These are phyloP conservation scores for Mycena epipterygia DNA, from an alignment of 768 basidiomycete species.

Conservation along the genomic window DNA sequence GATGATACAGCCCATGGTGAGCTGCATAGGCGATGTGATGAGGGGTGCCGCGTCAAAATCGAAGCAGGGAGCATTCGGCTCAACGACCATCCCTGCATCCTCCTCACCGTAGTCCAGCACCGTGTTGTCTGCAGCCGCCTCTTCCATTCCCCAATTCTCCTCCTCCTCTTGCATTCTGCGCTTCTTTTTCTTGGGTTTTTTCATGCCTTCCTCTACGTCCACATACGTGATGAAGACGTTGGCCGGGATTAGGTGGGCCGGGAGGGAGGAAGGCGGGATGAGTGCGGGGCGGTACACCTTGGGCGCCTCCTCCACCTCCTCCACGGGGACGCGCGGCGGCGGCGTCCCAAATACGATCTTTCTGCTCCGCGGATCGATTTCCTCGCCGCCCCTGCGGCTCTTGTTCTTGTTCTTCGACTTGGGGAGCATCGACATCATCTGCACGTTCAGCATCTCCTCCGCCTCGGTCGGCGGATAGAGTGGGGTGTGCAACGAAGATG, in stretches of 20 bases:
- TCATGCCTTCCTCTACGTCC: constrained; percentile 36
- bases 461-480: constrained; percentile 28
- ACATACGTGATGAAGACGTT: constrained; percentile 35
- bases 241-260: constrained; percentile 19
- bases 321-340: background rate
- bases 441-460: constrained; percentile 32
- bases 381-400: constrained; percentile 20
- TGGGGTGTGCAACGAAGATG: constrained; percentile 27
- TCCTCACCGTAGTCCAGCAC: constrained; percentile 26
- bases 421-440: constrained; percentile 37
- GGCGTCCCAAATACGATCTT: constrained; percentile 35
- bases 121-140: background rate
- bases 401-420: constrained; percentile 39
- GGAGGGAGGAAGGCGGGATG: constrained; percentile 30
- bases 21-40: constrained; percentile 27
- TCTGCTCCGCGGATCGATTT: constrained; percentile 19
- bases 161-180: constrained; percentile 8
- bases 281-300: constrained; percentile 6
- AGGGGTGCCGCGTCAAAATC: constrained; percentile 25
- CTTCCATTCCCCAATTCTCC: constrained; percentile 3
- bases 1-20: constrained; percentile 20
- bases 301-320: background rate
- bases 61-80: constrained; percentile 1
- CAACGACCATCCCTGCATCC: background rate
- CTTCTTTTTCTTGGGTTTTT: constrained; percentile 26